Base-by-base conservation (phyloP, 179 eudicot species). In the Beta lomatogona region DNA sequence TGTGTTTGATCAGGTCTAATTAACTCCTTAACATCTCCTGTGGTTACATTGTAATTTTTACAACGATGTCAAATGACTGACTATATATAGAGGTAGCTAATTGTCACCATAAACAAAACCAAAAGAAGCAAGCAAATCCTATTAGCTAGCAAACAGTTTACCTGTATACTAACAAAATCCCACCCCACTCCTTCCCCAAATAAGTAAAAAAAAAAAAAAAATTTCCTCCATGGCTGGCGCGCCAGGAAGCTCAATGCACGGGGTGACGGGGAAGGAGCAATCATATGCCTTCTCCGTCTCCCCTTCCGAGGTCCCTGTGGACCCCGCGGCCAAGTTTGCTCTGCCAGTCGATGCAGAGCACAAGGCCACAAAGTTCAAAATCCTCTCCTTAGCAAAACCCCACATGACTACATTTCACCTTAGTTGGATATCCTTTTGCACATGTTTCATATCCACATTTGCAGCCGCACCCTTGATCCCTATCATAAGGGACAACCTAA, bases 391-490 rank as follows among this genome's bases (percentile, higher is more conserved):
- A 31, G 71, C 78, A 52, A 73, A 63, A 73, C 82, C 82, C 7
- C 82, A 80, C 44, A 80, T 80, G 82, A 73, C 57, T 12, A 73
- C 82, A 18, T 25, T 79, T 18, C 15, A 85, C 15, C 48, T 73
- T 64, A 52, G 82, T 61, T 80, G 82, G 82, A 48, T 64, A 1
- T 80, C 82, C 4, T 73, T 73, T 64, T 73, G 66, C 15, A 64
- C 57, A 12, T 80, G 82, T 6, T 73, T 80, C 54, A 36, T 80
- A 63, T 80, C 82, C 2, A 80, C 82, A 0, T 80, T 80, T 9
- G 82, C 82, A 5, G 82, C 82, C 53, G 82, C 82, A 4, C 82
- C 82, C 9, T 53, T 80, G 14, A 53, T 80, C 28, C 82, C 82
- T 3, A 61, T 80, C 41, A 72, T 80, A 9, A 53, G 82, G 9